Conservation (phyloP, 1,139 yeast genomes). For the Blastobotrys proliferans region DNA sequence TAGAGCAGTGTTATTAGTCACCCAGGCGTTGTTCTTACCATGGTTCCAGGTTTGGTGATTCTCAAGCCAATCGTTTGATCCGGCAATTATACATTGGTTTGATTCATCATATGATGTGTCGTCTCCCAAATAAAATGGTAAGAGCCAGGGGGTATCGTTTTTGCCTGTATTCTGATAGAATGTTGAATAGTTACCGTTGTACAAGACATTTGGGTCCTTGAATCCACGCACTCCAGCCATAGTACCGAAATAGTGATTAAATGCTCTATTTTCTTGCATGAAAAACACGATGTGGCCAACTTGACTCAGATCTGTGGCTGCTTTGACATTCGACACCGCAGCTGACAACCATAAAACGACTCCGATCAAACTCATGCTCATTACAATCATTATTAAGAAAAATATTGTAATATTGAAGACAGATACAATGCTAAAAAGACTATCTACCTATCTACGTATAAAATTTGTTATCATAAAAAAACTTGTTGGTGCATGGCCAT, state of each 20-base stretch:
- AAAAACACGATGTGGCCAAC: constrained; percentile 27
- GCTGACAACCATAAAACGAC: no score
- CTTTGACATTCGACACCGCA: no score
- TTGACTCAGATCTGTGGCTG: constrained; percentile 59
- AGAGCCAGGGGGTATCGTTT: constrained; percentile 11
- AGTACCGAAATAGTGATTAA: constrained; percentile 30
- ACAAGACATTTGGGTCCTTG: constrained; percentile 27
- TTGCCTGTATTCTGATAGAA: constrained; percentile 15
- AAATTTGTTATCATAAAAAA: no score
- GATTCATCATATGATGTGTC: constrained; percentile 20
- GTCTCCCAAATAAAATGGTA: constrained; percentile 20
- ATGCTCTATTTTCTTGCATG: constrained; percentile 32
- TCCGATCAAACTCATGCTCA: no score
- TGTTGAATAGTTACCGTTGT: constrained; percentile 8
- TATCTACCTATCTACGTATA: no score
- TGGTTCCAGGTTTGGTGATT: constrained; percentile 28
- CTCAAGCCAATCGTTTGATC: constrained; percentile 26
- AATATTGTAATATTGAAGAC: no score
- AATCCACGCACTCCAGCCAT: constrained; percentile 32
- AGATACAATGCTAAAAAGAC: no score
- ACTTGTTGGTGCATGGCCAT: no score
- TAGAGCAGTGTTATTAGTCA: constrained; percentile 24
- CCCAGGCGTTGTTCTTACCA: constrained; percentile 26
- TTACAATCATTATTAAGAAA: no score
- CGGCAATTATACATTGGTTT: constrained; percentile 25